Evolutionary conservation across 108 stramenopile genomes (phyloP).

Genomic region (Discostella stelligeroides): DNA sequence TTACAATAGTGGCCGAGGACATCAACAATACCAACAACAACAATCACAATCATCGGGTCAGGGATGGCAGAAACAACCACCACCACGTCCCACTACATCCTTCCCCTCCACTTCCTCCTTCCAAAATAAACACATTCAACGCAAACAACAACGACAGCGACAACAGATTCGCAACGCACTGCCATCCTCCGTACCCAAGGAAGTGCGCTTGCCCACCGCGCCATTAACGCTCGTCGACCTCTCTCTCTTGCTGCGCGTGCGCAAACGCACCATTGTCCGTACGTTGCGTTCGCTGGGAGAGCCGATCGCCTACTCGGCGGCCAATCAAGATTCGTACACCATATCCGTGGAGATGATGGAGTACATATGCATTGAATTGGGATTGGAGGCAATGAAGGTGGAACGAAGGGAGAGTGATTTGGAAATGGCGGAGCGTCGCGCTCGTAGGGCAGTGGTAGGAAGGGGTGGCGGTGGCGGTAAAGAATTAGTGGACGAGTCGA

Average conservation of each 20-base stretch:
- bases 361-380: conserved; percentile 39
- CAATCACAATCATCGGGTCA: conserved; percentile 10
- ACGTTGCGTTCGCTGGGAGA: conserved; percentile 33
- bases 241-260: conserved; percentile 33
- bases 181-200: conserved; percentile 24
- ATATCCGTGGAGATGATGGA: conserved; percentile 46
- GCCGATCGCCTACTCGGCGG: conserved; percentile 20
- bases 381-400: conserved; percentile 33
- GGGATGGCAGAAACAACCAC: too few relatives aligned
- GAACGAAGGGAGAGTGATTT: conserved; percentile 24
- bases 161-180: conserved; percentile 4
- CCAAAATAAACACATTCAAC: background rate
- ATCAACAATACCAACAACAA: background rate
- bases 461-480: background rate
- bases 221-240: too few relatives aligned
- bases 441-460: conserved; percentile 11
- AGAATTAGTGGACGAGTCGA: conserved; percentile 16
- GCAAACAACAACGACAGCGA: conserved; percentile 5
- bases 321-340: conserved; percentile 41
- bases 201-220: conserved; percentile 56
- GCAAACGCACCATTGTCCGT: conserved; percentile 37
- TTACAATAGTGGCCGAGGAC: too few relatives aligned
- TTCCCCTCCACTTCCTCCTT: too few relatives aligned
- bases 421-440: conserved; percentile 22
- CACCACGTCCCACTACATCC: too few relatives aligned